Conservation (phyloP, 148 eudicot genomes). For the Rhododendron molle region DNA sequence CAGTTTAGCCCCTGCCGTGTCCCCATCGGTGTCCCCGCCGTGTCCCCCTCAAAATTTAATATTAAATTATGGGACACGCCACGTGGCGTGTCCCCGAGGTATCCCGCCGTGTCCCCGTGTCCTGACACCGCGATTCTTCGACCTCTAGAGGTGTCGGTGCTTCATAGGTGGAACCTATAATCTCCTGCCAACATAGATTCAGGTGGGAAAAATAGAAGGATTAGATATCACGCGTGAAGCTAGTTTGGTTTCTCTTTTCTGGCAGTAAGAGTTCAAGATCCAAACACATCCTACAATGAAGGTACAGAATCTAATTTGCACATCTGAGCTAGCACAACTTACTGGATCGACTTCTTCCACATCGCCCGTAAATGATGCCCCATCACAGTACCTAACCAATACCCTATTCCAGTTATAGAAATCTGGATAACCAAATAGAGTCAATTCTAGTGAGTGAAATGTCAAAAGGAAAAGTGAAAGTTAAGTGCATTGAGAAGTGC, state of each 20-base stretch:
- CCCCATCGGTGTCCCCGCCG: too few relatives aligned
- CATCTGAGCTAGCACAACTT: constrained; percentile 19
- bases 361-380: constrained; percentile 91
- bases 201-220: neutral
- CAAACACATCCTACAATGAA: neutral
- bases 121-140: too few relatives aligned
- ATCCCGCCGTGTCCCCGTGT: too few relatives aligned
- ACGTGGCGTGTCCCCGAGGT: too few relatives aligned
- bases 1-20: too few relatives aligned
- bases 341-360: constrained; percentile 78
- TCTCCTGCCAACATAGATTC: neutral
- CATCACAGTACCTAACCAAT: constrained; percentile 91
- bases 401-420: constrained; percentile 92
- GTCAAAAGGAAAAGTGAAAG: neutral
- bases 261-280: neutral
- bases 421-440: constrained; percentile 35
- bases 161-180: neutral
- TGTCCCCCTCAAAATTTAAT: too few relatives aligned
- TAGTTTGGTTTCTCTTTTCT: neutral
- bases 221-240: neutral
- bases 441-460: neutral
- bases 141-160: too few relatives aligned
- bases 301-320: neutral
- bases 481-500: neutral
- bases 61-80: too few relatives aligned